phyloP scores from a whole-genome alignment of 306 rosid genomes.

The Crotalaria pallida region DNA sequence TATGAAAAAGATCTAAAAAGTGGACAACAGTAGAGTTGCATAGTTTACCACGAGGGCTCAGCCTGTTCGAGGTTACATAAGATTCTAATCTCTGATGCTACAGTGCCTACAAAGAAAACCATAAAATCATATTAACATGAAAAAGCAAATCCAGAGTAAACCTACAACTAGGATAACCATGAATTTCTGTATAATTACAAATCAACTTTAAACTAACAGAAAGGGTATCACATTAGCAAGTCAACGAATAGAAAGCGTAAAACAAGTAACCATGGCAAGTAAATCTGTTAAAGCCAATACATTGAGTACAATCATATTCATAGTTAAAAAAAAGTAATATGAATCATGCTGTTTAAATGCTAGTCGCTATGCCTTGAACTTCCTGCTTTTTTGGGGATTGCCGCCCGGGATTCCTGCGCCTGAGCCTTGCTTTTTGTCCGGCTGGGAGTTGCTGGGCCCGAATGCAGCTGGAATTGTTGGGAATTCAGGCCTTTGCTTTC shows the following conservation, averaged over 20 bases:
- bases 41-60: slow-evolving; percentile 72
- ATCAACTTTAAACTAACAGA: neutral
- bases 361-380: too few relatives aligned
- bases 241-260: slow-evolving; percentile 13
- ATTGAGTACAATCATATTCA: neutral
- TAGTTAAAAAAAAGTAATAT: neutral
- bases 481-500: too few relatives aligned
- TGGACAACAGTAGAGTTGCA: neutral
- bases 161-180: neutral
- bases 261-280: neutral
- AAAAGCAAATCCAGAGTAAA: neutral
- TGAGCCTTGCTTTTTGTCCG: too few relatives aligned
- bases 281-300: neutral
- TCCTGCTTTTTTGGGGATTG: too few relatives aligned
- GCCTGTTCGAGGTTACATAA: slow-evolving; percentile 81
- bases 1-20: neutral
- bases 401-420: too few relatives aligned
- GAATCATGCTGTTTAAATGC: neutral
- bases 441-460: too few relatives aligned
- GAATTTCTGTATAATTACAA: neutral
- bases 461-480: too few relatives aligned
- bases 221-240: neutral
- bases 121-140: slow-evolving; percentile 6
- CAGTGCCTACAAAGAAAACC: slow-evolving; percentile 45
- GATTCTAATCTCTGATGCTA: slow-evolving; percentile 77